phyloP scores from a whole-genome alignment of 148 eudicot species.

The Persicaria tinctoria region DNA sequence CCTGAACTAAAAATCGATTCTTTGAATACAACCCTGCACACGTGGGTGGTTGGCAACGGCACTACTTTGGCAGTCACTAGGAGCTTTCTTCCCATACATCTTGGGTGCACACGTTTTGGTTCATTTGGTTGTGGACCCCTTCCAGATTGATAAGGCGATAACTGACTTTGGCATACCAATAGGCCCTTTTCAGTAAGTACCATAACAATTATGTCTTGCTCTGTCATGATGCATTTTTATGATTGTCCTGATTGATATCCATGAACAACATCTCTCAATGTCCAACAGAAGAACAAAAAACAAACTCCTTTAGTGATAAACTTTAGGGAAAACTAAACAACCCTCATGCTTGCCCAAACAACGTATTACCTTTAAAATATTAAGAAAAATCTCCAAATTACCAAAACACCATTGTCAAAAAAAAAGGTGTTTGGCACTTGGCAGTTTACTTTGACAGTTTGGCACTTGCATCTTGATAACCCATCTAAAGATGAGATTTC shows the following conservation, averaged over 20 bases:
- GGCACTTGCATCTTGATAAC: not conserved
- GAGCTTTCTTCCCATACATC: conserved; percentile 75
- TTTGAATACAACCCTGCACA: conserved; percentile 80
- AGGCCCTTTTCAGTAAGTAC: conserved; percentile 93
- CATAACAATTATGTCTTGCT: conserved; percentile 15
- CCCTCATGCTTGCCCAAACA: not conserved
- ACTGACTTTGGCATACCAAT: conserved; percentile 72
- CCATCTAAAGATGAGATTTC: not conserved
- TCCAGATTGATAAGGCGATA: conserved; percentile 79
- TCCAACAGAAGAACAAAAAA: not conserved
- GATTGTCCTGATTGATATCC: not conserved
- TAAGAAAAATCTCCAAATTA: too few species aligned
- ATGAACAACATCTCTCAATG: not conserved
- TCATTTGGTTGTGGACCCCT: conserved; percentile 70
- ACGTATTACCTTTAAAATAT: not conserved
- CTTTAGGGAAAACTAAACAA: not conserved
- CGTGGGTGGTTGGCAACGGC: conserved; percentile 92
- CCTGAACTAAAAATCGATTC: conserved; percentile 14
- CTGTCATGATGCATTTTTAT: not conserved
- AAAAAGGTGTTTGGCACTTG: too few species aligned
- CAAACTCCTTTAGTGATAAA: too few species aligned
- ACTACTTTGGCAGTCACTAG: conserved; percentile 88
- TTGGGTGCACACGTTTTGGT: conserved; percentile 70
- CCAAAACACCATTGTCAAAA: too few species aligned
- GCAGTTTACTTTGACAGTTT: not conserved